A percentile compares a stretch with the other conserved stretches of the same genome.
Evolutionary conservation across 2,329 filamentous ascomycete genomes (phyloP).

Genomic region (Aspergillus oerlinghausenensis): DNA sequence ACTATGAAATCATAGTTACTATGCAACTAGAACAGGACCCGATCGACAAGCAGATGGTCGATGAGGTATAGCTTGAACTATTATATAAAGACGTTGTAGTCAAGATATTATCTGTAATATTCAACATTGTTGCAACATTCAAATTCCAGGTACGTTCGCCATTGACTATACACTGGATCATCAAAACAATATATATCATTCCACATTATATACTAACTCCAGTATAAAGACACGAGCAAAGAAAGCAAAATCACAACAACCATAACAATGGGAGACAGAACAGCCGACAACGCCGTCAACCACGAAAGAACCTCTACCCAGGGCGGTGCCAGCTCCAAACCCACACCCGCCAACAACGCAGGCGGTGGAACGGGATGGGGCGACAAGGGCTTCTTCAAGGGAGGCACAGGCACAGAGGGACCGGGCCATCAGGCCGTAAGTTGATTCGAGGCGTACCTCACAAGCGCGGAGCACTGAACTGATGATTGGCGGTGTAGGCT

Average conservation of each 20-base stretch:
- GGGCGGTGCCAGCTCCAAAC: slow-evolving; percentile 21
- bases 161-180: neutral
- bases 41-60: neutral
- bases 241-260: neutral
- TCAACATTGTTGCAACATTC: neutral
- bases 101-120: neutral
- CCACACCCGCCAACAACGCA: slow-evolving; percentile 28
- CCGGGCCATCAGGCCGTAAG: slow-evolving; percentile 23
- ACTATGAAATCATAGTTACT: neutral
- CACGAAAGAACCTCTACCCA: slow-evolving; percentile 11
- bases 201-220: neutral
- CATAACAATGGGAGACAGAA: slow-evolving; percentile 10
- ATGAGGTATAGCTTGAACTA: neutral
- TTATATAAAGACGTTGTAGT: neutral
- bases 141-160: neutral
- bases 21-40: neutral
- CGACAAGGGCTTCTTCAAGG: slow-evolving; percentile 19
- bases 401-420: slow-evolving; percentile 14
- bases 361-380: slow-evolving; percentile 20
- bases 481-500: slow-evolving; percentile 9
- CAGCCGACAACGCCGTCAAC: slow-evolving; percentile 5
- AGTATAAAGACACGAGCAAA: neutral
- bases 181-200: neutral
- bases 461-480: neutral
- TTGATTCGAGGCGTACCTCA: neutral